Percentiles rank a stretch among this genome's conserved stretches.
Evolutionary conservation across 192 early-diverging fungal species (phyloP).

Genomic region (Coemansia brasiliensis): DNA sequence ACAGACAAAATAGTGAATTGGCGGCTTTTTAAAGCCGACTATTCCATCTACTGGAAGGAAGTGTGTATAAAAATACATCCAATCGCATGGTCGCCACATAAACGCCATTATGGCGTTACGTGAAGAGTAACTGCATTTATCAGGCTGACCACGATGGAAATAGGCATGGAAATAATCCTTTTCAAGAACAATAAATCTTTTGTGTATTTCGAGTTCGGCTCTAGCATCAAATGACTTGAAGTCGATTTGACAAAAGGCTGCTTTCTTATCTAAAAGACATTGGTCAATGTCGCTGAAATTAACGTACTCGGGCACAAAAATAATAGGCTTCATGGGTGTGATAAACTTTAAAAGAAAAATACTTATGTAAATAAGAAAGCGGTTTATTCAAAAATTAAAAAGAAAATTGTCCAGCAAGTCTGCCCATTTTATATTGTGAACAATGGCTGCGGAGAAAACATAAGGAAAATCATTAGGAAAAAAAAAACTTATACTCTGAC

Average conservation of each 20-base stretch:
- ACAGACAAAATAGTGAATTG: constrained; percentile 8
- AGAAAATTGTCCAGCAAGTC: neutral
- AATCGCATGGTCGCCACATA: neutral
- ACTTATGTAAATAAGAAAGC: neutral
- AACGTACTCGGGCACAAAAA: constrained; percentile 12
- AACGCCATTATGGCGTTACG: neutral
- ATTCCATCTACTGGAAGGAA: neutral
- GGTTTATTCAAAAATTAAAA: neutral
- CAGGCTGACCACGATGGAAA: neutral
- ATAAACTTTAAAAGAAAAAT: neutral
- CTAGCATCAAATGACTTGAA: neutral
- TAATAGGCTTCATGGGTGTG: too few species aligned
- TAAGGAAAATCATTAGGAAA: neutral
- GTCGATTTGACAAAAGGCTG: neutral
- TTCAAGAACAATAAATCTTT: constrained; percentile 1
- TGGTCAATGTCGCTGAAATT: neutral
- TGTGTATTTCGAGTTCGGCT: neutral
- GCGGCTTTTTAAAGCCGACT: neutral
- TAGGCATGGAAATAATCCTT: constrained; percentile 5
- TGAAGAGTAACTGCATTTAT: constrained; percentile 5
- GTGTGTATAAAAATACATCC: neutral
- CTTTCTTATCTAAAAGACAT: neutral
- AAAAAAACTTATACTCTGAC: constrained; percentile 1
- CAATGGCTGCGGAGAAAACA: too few species aligned
- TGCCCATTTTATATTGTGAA: too few species aligned